Evolutionary conservation across 1,139 yeast genomes (phyloP), one percentile per base, ranked within the genome.

Genomic region (Pichia sp.): DNA sequence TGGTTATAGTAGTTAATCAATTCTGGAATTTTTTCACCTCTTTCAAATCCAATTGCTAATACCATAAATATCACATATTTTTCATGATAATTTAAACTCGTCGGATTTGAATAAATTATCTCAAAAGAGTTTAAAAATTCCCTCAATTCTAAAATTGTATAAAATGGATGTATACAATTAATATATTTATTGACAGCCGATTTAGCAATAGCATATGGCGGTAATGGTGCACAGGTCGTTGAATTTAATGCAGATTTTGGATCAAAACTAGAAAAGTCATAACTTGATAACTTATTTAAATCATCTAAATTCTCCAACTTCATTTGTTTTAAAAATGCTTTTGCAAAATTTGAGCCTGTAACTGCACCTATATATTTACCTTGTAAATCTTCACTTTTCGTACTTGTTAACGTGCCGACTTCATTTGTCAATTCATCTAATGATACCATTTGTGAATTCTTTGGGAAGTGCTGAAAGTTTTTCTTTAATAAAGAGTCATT

Each of bases 331-430:
- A 57, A 43, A 29, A 57, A 55, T 2, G 52, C 44, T 20, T 52
- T 50, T n/a, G 57, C 58, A 49, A 57, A 57, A 32, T 55, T 56
- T 13, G 56, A 48, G 11, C 60, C 60, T 7, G 60, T 56, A 32
- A 59, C 60, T 24, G 60, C 60, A 16, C 60, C 60, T 3, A 57
- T 55, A 36, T 57, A 57, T 39, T 57, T 57, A 15, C 60, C 60
- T 25, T 45, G 46, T 7, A 46, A 34, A 8, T 36, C 27, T 13
- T 44, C 47, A 20, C 43, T 49, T 38, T 39, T 43, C 15, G 57
- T 43, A 9, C 51, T 49, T 1, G 59, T 55, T 38, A 57, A 36
- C 32, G 56, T 56, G 12, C 60, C 60, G 13, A 57, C 60, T 29
- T 57, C 60, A 7, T 57, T 51, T 2, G 57, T 50, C 15, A 56